Percentiles rank a stretch among this genome's conserved stretches.
phyloP scores from a whole-genome alignment of 2,329 filamentous ascomycete genomes.

The Macrophomina phaseolina region DNA sequence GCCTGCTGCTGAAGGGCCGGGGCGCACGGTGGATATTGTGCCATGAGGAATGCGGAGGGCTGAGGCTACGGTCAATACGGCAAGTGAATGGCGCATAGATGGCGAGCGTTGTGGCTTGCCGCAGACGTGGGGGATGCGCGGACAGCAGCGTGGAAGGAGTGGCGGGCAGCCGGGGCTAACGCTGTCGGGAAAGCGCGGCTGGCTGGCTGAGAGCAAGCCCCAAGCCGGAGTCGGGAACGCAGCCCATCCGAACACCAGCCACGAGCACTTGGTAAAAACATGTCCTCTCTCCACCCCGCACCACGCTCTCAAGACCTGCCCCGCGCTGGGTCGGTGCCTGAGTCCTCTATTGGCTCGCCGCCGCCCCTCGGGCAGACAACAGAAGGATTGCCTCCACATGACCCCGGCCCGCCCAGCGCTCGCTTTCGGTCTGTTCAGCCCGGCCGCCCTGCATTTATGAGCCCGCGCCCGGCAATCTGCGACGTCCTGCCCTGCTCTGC shows the following conservation, averaged over 20 bases:
- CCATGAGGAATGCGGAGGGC: neutral
- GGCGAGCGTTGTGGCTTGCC: neutral
- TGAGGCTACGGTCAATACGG: no score
- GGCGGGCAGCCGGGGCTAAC: neutral
- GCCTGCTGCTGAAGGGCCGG: neutral
- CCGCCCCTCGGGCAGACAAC: constrained; percentile 1
- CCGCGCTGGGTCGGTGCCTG: neutral
- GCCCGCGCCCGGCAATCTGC: neutral
- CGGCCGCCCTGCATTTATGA: neutral
- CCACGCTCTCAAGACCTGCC: constrained; percentile 8
- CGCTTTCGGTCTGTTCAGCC: neutral
- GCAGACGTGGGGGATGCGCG: neutral
- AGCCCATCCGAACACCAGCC: constrained; percentile 1
- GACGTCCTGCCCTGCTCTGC: neutral
- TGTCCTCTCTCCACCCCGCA: constrained; percentile 20
- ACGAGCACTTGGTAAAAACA: neutral
- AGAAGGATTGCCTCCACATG: neutral
- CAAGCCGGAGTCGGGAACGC: constrained; percentile 8
- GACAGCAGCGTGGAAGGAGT: no score
- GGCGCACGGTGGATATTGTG: neutral
- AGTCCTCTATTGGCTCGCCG: neutral
- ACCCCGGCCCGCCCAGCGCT: neutral
- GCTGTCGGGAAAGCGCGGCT: neutral
- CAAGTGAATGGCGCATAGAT: neutral
- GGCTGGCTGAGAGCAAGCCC: neutral